These are phyloP conservation scores for Heritiera littoralis DNA, from an alignment of 345 rosid species.

Conservation along the genomic window DNA sequence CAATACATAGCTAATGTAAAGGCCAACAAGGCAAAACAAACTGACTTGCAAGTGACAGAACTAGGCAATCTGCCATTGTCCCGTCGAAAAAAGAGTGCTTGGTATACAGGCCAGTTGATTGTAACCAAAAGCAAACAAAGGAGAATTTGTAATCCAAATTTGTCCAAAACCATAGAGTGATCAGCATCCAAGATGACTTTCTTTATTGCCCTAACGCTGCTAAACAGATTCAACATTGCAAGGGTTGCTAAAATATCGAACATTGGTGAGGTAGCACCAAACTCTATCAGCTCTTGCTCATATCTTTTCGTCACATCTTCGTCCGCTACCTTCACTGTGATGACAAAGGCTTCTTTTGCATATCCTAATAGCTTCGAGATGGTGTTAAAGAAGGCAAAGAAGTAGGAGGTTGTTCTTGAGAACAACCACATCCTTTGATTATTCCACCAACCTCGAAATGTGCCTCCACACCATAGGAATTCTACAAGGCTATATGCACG, in stretches of 20 bases:
- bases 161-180: constrained; percentile 7
- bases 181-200: constrained; percentile 9
- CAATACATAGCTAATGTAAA: constrained; percentile 24
- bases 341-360: constrained; percentile 49
- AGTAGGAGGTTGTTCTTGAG: constrained; percentile 64
- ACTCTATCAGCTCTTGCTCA: constrained; percentile 65
- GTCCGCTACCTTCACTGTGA: constrained; percentile 66
- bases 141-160: constrained; percentile 44
- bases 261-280: constrained; percentile 71
- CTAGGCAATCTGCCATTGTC: constrained; percentile 44
- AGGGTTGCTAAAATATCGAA: constrained; percentile 55
- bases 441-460: constrained; percentile 78
- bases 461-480: constrained; percentile 57
- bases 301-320: constrained; percentile 53
- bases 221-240: constrained; percentile 53
- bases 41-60: constrained; percentile 22
- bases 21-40: constrained; percentile 16
- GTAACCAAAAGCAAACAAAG: constrained; percentile 48
- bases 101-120: background rate
- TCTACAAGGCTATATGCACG: constrained; percentile 49
- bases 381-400: constrained; percentile 44
- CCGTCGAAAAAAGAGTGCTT: background rate
- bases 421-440: constrained; percentile 77
- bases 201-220: constrained; percentile 37
- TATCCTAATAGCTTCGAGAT: constrained; percentile 30